Conservation (phyloP, 179 eudicot genomes). For the Actinidia arguta region DNA sequence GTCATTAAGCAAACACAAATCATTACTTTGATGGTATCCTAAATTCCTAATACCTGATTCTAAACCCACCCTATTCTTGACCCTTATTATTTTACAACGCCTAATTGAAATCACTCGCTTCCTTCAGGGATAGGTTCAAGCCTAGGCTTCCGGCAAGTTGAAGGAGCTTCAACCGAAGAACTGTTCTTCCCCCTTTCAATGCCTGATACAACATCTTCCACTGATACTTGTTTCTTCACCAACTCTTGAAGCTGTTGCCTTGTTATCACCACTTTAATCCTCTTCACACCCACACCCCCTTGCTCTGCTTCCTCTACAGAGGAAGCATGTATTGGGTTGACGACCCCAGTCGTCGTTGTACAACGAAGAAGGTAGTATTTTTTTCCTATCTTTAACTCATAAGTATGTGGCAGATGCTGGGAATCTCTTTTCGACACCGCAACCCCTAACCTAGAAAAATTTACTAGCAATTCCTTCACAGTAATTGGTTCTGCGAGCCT, state of each 20-base stretch:
- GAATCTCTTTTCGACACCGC: constrained; percentile 42
- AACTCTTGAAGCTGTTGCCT: constrained; percentile 62
- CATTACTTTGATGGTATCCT: too few species aligned
- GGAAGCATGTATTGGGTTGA: background rate
- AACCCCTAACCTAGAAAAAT: constrained; percentile 44
- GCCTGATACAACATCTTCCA: constrained; percentile 33
- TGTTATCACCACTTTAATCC: constrained; percentile 70
- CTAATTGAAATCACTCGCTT: constrained; percentile 21
- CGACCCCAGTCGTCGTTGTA: background rate
- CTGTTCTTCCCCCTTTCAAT: constrained; percentile 5
- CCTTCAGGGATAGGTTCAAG: constrained; percentile 62
- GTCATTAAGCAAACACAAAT: too few species aligned
- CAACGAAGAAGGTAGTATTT: constrained; percentile 46
- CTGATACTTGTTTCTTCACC: constrained; percentile 33
- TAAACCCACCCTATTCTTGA: background rate
- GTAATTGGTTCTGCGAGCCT: constrained; percentile 45
- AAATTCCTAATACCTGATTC: background rate
- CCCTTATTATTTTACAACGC: background rate
- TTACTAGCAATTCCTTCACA: constrained; percentile 46
- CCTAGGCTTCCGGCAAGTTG: constrained; percentile 35
- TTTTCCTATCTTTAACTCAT: constrained; percentile 40
- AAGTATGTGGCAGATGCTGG: constrained; percentile 46
- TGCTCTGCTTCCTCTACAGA: background rate
- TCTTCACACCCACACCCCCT: constrained; percentile 28
- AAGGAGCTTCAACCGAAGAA: constrained; percentile 14